A percentile compares a stretch with the other conserved stretches of the same genome.
phyloP scores from a whole-genome alignment of 78 protist species.

The Tieghemostelium lacteum region DNA sequence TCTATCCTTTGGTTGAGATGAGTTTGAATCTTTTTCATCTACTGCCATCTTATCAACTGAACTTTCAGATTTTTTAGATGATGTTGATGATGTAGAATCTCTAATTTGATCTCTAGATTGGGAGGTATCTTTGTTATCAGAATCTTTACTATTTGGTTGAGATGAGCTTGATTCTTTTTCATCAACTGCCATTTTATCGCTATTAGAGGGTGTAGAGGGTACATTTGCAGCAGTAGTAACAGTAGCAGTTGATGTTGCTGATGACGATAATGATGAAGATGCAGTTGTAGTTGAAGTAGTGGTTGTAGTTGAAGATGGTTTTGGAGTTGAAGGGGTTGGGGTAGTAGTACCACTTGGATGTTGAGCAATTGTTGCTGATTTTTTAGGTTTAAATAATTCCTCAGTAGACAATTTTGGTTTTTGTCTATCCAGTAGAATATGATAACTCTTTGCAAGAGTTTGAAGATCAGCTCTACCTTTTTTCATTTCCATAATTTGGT shows the following conservation, averaged over 20 bases:
- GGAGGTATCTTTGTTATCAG: neutral
- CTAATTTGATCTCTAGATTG: no score
- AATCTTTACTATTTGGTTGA: neutral
- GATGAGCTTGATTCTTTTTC: neutral
- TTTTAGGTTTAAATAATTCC: neutral
- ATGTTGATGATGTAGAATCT: slow-evolving; percentile 1
- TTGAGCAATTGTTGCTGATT: slow-evolving; percentile 3
- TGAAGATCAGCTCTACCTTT: slow-evolving; percentile 24
- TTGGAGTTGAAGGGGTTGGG: neutral
- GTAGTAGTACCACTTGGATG: neutral
- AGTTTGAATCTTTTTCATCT: neutral
- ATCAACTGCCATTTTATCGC: neutral
- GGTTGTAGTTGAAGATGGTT: neutral
- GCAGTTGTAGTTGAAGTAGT: neutral
- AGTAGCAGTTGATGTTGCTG: neutral
- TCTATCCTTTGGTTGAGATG: neutral
- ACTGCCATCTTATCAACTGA: slow-evolving; percentile 5
- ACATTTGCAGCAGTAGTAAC: neutral
- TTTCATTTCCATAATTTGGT: neutral
- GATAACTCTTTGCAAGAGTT: slow-evolving; percentile 52
- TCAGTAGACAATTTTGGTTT: slow-evolving; percentile 31
- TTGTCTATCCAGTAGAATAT: slow-evolving; percentile 37
- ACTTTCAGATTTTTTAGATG: neutral
- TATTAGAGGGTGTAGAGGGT: neutral
- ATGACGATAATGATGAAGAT: neutral